These are phyloP conservation scores for Trichosporon sp. DNA, from an alignment of 1,284 basidiomycete species.

Conservation along the genomic window DNA sequence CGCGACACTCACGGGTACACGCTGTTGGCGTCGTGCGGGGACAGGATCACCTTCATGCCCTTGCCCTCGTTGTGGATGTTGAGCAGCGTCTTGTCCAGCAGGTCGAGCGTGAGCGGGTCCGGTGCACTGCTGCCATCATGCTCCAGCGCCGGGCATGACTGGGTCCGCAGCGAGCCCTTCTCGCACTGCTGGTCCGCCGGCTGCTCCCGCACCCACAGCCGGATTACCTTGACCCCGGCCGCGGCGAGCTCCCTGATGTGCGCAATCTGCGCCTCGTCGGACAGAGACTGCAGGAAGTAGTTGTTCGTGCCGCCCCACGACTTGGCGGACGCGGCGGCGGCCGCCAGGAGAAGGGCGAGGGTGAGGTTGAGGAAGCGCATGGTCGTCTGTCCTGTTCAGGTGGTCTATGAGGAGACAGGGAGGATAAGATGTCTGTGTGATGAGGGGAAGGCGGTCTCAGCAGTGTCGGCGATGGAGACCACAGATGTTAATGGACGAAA, in stretches of 20 bases:
- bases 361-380: not conserved
- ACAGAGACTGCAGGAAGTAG: not conserved
- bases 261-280: not conserved
- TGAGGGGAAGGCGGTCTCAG: no score
- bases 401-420: no score
- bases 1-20: not conserved
- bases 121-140: not conserved
- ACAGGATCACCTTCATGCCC: not conserved
- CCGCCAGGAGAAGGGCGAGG: not conserved
- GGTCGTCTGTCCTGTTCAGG: no score
- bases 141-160: not conserved
- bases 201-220: not conserved
- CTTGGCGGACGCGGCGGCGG: not conserved
- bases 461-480: no score
- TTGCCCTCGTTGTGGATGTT: not conserved
- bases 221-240: not conserved
- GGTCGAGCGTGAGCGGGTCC: not conserved
- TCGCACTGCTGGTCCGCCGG: not conserved
- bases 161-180: not conserved
- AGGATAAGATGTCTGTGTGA: no score
- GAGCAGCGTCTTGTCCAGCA: not conserved
- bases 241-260: not conserved
- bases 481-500: no score
- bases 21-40: not conserved
- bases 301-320: not conserved